Base-by-base conservation (phyloP, 345 rosid species). In the Euphorbia lathyris region DNA sequence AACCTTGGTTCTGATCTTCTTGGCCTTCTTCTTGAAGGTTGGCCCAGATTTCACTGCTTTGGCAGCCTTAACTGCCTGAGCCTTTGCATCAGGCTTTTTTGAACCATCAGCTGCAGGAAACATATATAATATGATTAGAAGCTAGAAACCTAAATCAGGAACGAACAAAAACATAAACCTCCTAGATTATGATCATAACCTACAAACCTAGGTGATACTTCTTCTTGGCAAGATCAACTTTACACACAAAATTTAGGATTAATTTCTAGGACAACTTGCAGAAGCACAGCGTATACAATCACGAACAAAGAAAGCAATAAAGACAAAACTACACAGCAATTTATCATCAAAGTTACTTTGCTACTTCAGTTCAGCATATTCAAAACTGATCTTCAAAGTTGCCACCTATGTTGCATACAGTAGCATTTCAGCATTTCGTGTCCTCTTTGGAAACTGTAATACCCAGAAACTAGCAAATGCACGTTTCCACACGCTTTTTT, bases 41-140 rank as follows among this genome's bases (percentile, higher is more conserved):
- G 85, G 82, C 0, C 97, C 99, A 3, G 97, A 87, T 34, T 88
- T 92, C 75, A 92, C 97, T 0, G 96, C 96, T 27, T 88, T 95
- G 0, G 97, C 97, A 63, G 91, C 87, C 79, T 90, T 94, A 85
- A 88, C 68, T 9, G 98, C 98, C 76, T 92, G 89, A 29, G 90
- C 89, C 88, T 92, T 92, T 1, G 96, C 85, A 66, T 90, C 97
- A 0, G 81, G 83, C 84, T 92, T 90, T 77, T 88, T 88, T 0
- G 84, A 55, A 19, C 52, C 68, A 57, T 82, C 88, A 80, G 78
- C 88, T 77, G 62, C n/a, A n/a, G n/a, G 9, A 22, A 19, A 43
- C n/a, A 53, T 10, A 4, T 13, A 22, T 5, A 55, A n/a, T n/a
- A n/a, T n/a, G n/a, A n/a, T n/a, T n/a, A n/a, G n/a, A n/a, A n/a